Base-by-base conservation (phyloP, 2,329 filamentous ascomycete genomes). In the Phaeosphaeriaceae sp. region DNA sequence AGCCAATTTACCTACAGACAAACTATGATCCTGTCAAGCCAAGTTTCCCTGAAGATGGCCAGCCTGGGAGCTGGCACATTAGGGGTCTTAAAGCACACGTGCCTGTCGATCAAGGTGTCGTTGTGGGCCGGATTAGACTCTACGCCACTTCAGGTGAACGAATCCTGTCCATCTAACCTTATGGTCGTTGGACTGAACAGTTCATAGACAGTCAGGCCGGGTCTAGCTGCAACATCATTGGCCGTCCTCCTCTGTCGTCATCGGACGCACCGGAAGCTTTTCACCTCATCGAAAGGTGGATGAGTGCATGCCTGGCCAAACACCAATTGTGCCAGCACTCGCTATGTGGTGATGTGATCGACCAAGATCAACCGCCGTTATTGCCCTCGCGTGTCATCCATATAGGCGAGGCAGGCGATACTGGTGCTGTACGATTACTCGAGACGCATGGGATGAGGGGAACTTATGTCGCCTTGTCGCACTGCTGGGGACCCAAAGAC, bases 241-340 rank as follows among this genome's bases (percentile, higher is more conserved):
- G 60, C 48, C 54, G 59, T n/a, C 59, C 60, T 36, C 21, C 60
- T 17, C 50, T 67, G 45, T 51, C 60, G 46, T 56, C 67, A 24
- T 69, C 69, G 54, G 63, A 67, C 51, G 70, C 65, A 40, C 67
- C 69, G 49, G 58, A 63, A 48, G 64, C 67, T 9, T 70, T 58
- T 47, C 17, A 56, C 41, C 59, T 70, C 51, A 62, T 66, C 36
- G 36, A 61, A 40, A 54, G 61, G 21, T 70, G 65, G 66, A 54
- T 69, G 47, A 49, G 50, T n/a, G 49, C 64, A 27, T 71, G 63
- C 51, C 40, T 68, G 27, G 47, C 53, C 21, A 36, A 62, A 44
- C 65, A 68, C 53, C 46, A 63, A 24, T 50, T 50, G 11, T 69
- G 66, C 48, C 62, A 47, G 46, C 36, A 57, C 44, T 59, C 68